Evolutionary conservation across 192 early-diverging fungal species (phyloP), one percentile per base, ranked within the genome.

Genomic region (Phycomyces blakesleeanus): DNA sequence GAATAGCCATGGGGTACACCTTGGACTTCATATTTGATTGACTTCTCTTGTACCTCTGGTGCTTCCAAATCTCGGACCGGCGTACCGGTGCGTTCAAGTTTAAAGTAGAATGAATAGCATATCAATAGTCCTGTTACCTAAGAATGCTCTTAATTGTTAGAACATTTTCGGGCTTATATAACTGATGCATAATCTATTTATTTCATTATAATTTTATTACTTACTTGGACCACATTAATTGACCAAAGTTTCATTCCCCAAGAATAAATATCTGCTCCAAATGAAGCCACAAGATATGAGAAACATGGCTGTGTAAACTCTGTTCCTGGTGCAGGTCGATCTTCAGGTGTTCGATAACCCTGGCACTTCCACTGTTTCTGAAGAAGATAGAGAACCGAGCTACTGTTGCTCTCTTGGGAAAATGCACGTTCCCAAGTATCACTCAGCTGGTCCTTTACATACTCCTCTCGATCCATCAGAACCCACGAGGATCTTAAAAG

Each of bases 201-300:
- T 14, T 24, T 20, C 24, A 20, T 14, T 53, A 53, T 26, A 53
- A 29, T 8, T 16, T 41, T 18, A 26, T 37, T 55, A 0, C 3
- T 47, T 59, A 59, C 58, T 22, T 59, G 58, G 26, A 59, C 47
- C 58, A 59, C 22, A 29, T 59, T 59, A n/a, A 59, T 49, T 14
- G 47, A 5, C 21, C 40, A 59, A 47, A 59, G 47, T 15, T n/a
- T n/a, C 41, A 59, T 29, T 1, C 58, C 58, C 58, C 58, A 59
- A 9, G 29, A 12, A 50, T 42, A 59, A 9, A 59, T 49, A 9
- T 39, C 47, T 5, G 40, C 2, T 25, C 58, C 58, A 47, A 59
- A 49, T 26, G 3, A 5, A 1, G 41, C 27, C 16, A 26, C 40
- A n/a, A 59, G 11, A 29, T 47, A 10, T 8, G 44, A 9, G 24